Conservation (phyloP, 2,329 filamentous ascomycete genomes). For the Beauveria australis region DNA sequence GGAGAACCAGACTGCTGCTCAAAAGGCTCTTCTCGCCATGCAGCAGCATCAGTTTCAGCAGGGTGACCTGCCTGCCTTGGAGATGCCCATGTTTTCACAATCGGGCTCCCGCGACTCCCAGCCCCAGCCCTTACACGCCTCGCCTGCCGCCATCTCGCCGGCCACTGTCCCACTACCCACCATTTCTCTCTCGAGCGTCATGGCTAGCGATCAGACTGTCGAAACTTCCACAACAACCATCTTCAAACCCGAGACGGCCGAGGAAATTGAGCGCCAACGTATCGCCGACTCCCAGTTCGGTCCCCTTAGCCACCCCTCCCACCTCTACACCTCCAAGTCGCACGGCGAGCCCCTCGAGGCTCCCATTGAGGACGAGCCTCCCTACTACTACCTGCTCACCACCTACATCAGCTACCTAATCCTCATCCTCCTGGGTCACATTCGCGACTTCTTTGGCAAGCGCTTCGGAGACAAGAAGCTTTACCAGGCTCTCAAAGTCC, state of each 20-base stretch:
- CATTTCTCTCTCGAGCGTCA: constrained; percentile 84
- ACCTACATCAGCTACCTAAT: constrained; percentile 98
- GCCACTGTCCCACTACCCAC: constrained; percentile 74
- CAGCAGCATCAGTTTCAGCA: constrained; percentile 37
- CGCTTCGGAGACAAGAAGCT: constrained; percentile 74
- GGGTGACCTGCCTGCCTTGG: not conserved
- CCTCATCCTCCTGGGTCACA: constrained; percentile 88
- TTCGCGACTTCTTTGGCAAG: constrained; percentile 97
- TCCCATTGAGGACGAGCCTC: constrained; percentile 87
- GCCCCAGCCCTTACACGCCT: constrained; percentile 24
- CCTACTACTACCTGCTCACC: constrained; percentile 93
- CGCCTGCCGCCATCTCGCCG: constrained; percentile 58
- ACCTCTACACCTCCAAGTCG: constrained; percentile 85
- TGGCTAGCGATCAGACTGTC: constrained; percentile 65
- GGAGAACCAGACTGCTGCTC: constrained; percentile 49
- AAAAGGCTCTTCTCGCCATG: constrained; percentile 60
- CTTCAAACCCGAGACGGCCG: constrained; percentile 80
- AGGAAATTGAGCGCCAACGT: constrained; percentile 67
- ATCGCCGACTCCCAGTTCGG: constrained; percentile 86
- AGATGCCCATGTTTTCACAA: not conserved
- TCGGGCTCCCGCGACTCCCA: not conserved
- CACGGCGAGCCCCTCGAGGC: constrained; percentile 71
- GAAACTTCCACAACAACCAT: constrained; percentile 66
- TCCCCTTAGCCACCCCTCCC: constrained; percentile 68
- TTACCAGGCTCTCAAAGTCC: constrained; percentile 73